phyloP scores from a whole-genome alignment of 768 basidiomycete genomes.

The Leucocoprinus leucothites region DNA sequence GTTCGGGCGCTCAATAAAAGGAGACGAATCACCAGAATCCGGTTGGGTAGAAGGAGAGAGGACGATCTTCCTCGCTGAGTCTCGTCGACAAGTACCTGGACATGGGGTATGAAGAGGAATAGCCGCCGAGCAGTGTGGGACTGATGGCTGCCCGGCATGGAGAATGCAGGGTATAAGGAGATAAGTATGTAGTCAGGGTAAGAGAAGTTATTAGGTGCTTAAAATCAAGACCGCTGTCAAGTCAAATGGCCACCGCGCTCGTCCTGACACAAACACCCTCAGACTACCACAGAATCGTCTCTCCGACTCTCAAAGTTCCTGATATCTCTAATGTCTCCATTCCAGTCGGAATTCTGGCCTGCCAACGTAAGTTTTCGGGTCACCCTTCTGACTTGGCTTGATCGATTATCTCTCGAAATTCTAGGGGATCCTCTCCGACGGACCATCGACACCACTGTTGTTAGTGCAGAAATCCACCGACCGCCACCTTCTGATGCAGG shows the following conservation, averaged over 20 bases:
- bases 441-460: slow-evolving; percentile 53
- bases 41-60: slow-evolving; percentile 6
- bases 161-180: too few relatives aligned
- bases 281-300: slow-evolving; percentile 66
- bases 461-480: slow-evolving; percentile 45
- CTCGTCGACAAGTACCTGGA: neutral
- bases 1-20: neutral
- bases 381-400: neutral
- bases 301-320: slow-evolving; percentile 54
- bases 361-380: slow-evolving; percentile 54
- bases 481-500: slow-evolving; percentile 40
- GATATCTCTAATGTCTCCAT: slow-evolving; percentile 46
- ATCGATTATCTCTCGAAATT: neutral
- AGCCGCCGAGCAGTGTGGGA: slow-evolving; percentile 4
- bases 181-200: too few relatives aligned
- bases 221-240: neutral
- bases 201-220: too few relatives aligned
- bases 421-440: slow-evolving; percentile 69
- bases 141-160: slow-evolving; percentile 1
- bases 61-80: slow-evolving; percentile 12
- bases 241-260: slow-evolving; percentile 39
- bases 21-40: slow-evolving; percentile 6
- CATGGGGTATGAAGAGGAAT: neutral
- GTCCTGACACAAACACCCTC: slow-evolving; percentile 43
- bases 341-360: slow-evolving; percentile 76